Evolutionary conservation across 352 stramenopile genomes (phyloP).

Genomic region (Phytopythium vexans): DNA sequence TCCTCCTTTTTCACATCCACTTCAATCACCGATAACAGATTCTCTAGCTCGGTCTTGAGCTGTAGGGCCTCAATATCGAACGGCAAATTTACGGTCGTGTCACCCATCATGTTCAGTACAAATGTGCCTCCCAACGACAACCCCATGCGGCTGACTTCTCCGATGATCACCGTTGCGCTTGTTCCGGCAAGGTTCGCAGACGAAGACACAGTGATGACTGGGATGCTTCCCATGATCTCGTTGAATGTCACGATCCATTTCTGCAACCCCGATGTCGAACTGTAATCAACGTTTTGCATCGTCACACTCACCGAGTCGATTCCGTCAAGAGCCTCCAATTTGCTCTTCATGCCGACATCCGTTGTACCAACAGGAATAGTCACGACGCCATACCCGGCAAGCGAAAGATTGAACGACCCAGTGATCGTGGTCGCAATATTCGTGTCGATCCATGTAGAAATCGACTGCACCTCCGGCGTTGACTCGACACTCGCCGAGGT

Average conservation of each 20-base stretch:
- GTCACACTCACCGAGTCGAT: slow-evolving; percentile 78
- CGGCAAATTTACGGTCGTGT: slow-evolving; percentile 89
- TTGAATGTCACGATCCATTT: slow-evolving; percentile 91
- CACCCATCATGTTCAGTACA: slow-evolving; percentile 90
- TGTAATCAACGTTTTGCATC: slow-evolving; percentile 47
- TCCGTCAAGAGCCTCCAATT: slow-evolving; percentile 69
- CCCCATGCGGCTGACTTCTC: slow-evolving; percentile 67
- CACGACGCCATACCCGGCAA: slow-evolving; percentile 46
- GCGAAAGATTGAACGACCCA: slow-evolving; percentile 67
- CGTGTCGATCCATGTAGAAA: slow-evolving; percentile 74
- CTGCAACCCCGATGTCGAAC: slow-evolving; percentile 33
- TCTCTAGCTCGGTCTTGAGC: slow-evolving; percentile 88
- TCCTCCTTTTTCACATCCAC: slow-evolving; percentile 74
- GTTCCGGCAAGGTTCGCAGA: slow-evolving; percentile 60
- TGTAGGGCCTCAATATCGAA: slow-evolving; percentile 86
- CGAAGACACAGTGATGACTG: slow-evolving; percentile 65
- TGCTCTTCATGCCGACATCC: slow-evolving; percentile 38
- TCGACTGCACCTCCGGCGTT: slow-evolving; percentile 85
- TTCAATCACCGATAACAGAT: slow-evolving; percentile 43
- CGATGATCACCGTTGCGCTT: slow-evolving; percentile 48
- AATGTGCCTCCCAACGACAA: slow-evolving; percentile 90
- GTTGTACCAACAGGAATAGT: slow-evolving; percentile 36
- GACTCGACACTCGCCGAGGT: slow-evolving; percentile 89
- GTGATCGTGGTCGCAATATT: slow-evolving; percentile 25
- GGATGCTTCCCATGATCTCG: slow-evolving; percentile 89